Evolutionary conservation across 106 monocot species (phyloP).

Genomic region (Amphibolis antarctica): DNA sequence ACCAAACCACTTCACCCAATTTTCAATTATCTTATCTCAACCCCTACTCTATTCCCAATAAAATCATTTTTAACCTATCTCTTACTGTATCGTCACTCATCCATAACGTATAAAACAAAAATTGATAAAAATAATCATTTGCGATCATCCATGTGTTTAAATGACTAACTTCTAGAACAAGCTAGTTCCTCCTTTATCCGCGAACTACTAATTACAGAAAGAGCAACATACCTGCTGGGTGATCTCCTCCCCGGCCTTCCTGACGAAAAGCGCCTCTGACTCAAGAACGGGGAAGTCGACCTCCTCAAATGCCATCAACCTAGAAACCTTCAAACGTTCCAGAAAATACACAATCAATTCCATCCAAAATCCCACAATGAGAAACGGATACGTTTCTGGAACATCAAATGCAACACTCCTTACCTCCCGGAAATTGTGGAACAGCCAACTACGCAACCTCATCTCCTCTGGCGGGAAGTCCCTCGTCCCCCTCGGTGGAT

Average conservation of each 20-base stretch:
- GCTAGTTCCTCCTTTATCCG: too few relatives aligned
- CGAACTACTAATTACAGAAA: too few relatives aligned
- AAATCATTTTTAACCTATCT: too few relatives aligned
- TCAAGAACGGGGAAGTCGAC: constrained; percentile 98
- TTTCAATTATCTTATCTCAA: too few relatives aligned
- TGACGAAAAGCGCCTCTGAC: constrained; percentile 84
- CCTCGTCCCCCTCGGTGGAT: constrained; percentile 91
- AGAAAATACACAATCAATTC: constrained; percentile 3
- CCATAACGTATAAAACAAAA: too few relatives aligned
- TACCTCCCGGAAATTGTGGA: constrained; percentile 86
- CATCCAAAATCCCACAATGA: not conserved
- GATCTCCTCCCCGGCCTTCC: constrained; percentile 99
- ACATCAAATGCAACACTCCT: not conserved
- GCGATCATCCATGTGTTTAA: too few relatives aligned
- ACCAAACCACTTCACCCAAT: too few relatives aligned
- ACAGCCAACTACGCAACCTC: constrained; percentile 85
- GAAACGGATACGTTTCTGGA: not conserved
- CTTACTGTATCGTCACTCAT: too few relatives aligned
- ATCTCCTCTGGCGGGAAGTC: constrained; percentile 90
- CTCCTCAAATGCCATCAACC: constrained; percentile 81
- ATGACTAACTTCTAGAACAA: too few relatives aligned
- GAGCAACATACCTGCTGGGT: constrained; percentile 61
- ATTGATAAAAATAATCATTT: too few relatives aligned
- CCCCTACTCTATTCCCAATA: too few relatives aligned
- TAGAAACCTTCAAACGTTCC: constrained; percentile 40